A percentile compares a stretch with the other conserved stretches of the same genome.
Conservation (phyloP, 768 basidiomycete genomes). For the Hericium erinaceus region DNA sequence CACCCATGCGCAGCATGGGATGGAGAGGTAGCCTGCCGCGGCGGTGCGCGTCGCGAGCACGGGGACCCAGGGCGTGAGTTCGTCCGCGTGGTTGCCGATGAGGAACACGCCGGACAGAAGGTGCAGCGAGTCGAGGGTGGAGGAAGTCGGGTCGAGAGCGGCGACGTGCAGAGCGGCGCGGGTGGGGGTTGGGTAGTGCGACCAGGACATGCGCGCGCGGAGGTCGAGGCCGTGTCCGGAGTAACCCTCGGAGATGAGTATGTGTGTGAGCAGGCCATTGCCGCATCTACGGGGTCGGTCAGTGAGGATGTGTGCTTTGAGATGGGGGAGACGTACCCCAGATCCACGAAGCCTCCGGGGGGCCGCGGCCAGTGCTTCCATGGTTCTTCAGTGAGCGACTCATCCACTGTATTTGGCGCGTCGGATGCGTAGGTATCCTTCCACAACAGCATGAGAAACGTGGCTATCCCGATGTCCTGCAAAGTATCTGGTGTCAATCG, state of each 20-base stretch:
- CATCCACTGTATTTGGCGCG: not conserved
- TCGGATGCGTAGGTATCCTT: slow-evolving; percentile 47
- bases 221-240: slow-evolving; percentile 78
- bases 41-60: slow-evolving; percentile 56
- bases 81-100: slow-evolving; percentile 94
- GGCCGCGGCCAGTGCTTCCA: slow-evolving; percentile 77
- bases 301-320: not conserved
- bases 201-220: slow-evolving; percentile 79
- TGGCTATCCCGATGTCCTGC: slow-evolving; percentile 91
- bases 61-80: slow-evolving; percentile 91
- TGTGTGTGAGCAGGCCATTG: slow-evolving; percentile 87
- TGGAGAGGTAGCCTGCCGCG: slow-evolving; percentile 65
- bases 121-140: slow-evolving; percentile 14
- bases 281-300: slow-evolving; percentile 53
- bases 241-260: slow-evolving; percentile 79
- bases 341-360: slow-evolving; percentile 77
- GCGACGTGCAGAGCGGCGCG: slow-evolving; percentile 53
- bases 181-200: slow-evolving; percentile 58
- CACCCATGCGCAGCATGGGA: slow-evolving; percentile 88
- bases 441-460: slow-evolving; percentile 90
- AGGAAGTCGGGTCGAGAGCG: slow-evolving; percentile 55
- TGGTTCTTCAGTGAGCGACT: slow-evolving; percentile 25
- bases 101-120: slow-evolving; percentile 52
- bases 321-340: slow-evolving; percentile 47
- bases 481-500: too few relatives aligned